Base-by-base conservation (phyloP, 2,329 filamentous ascomycete species). In the Aspergillus transmontanensis region DNA sequence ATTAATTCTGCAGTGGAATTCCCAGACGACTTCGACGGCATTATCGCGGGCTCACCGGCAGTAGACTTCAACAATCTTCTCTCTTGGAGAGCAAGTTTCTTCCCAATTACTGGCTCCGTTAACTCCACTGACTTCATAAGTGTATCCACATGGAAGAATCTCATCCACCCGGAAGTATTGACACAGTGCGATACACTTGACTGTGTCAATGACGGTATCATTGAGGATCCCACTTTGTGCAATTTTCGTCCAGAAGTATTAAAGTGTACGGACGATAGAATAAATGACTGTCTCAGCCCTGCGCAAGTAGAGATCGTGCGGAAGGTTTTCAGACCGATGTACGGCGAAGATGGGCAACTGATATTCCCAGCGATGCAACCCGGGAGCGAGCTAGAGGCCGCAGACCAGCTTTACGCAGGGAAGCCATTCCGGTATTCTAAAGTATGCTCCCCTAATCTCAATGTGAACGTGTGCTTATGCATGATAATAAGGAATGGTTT, bases 131-230 rank as follows among this genome's bases (percentile, higher is more conserved):
- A 57, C 5, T 68, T 69, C 50, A 62, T 75, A 14, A 66, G 64
- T 2, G 19, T 58, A 19, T 62, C 61, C 2, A 64, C 72, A 56
- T 76, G 72, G n/a, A 86, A 85, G 75, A 64, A 76, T 0, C 66
- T 78, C 0, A 79, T 88, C 10, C 78, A 73, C 4, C 73, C 73
- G 0, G 81, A 83, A 57, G 77, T 86, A 2, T 62, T 82, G 3
- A 72, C 69, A n/a, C 84, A 86, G 69, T 86, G 85, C 66, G 85
- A 87, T 65, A 70, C 59, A 1, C 72, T 81, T 28, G 85, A 86
- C 63, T 84, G 84, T 1, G 72, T 84, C 0, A 65, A 72, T 1
- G 85, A 87, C 62, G 79, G 78, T 19, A 84, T 86, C 61, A 76
- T 87, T 48, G 82, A 81, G 58, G 75, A 80, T 28, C 32, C 61